phyloP scores from a whole-genome alignment of 2,329 filamentous ascomycete genomes.

The Fusarium virguliforme region DNA sequence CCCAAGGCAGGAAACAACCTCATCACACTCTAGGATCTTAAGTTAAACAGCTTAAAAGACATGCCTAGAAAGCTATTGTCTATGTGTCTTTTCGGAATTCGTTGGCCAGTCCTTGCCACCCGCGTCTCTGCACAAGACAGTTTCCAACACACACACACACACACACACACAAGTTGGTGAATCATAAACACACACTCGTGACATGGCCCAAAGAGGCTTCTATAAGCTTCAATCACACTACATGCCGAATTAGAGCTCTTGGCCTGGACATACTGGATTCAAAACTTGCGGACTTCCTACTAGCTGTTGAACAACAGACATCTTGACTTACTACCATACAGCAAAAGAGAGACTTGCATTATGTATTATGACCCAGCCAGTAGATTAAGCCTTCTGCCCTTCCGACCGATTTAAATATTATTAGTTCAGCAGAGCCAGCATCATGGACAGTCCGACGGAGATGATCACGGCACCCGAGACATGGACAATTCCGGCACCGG shows the following conservation, averaged over 20 bases:
- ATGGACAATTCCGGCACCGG: constrained; percentile 20
- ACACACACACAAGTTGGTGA: too few species aligned
- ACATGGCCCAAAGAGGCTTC: too few species aligned
- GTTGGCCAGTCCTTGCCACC: too few species aligned
- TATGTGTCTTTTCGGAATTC: too few species aligned
- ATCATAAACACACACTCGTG: too few species aligned
- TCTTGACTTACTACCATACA: constrained; percentile 2
- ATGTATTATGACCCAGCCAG: background rate
- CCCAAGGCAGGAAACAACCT: too few species aligned
- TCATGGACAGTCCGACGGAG: constrained; percentile 18
- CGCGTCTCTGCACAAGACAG: too few species aligned
- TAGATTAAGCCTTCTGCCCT: background rate
- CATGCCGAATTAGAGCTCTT: background rate
- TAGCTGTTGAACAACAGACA: constrained; percentile 7
- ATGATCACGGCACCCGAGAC: background rate
- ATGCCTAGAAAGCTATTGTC: too few species aligned
- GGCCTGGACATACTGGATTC: constrained; percentile 5
- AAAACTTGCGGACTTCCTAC: constrained; percentile 7
- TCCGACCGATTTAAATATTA: background rate
- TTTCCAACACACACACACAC: too few species aligned
- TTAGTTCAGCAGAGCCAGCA: constrained; percentile 23
- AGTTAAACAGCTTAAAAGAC: too few species aligned
- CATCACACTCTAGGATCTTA: too few species aligned
- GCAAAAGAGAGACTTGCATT: background rate
- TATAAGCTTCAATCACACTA: background rate